A percentile compares a stretch with the other conserved stretches of the same genome.
Conservation (phyloP, 2,329 filamentous ascomycete species). For the Colletotrichum filicis region DNA sequence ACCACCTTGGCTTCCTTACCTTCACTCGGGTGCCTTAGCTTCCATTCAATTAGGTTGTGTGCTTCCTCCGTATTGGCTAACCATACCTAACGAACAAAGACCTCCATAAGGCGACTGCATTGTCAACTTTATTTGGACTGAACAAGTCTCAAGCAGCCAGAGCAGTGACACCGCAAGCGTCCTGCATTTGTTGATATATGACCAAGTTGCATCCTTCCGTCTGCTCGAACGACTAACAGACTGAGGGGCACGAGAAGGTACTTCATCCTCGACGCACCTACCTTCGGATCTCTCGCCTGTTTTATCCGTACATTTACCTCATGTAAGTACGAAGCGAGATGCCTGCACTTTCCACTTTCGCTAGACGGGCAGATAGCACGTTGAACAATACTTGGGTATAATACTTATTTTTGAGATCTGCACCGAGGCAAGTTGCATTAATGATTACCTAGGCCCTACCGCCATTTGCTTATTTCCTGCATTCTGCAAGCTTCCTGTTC, state of each 20-base stretch:
- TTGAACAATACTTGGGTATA: neutral
- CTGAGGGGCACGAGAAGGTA: neutral
- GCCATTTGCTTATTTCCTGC: neutral
- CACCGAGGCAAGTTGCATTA: neutral
- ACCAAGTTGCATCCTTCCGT: neutral
- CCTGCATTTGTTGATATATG: neutral
- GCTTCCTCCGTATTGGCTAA: neutral
- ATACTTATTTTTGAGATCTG: neutral
- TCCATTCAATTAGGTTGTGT: neutral
- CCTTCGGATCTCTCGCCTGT: no score
- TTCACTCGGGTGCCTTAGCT: neutral
- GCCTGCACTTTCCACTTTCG: neutral
- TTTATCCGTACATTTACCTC: neutral
- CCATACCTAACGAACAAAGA: neutral
- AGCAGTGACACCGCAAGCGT: neutral
- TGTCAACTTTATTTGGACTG: neutral
- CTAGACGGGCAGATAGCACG: neutral
- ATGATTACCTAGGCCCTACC: neutral
- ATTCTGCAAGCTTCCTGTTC: neutral
- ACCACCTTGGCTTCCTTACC: neutral
- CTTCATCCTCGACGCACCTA: no score
- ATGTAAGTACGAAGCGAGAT: neutral
- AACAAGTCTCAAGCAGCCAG: neutral
- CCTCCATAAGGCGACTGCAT: neutral
- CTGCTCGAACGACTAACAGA: neutral